Conservation (phyloP, 2,329 filamentous ascomycete species). For the Cyanodermella asteris region DNA sequence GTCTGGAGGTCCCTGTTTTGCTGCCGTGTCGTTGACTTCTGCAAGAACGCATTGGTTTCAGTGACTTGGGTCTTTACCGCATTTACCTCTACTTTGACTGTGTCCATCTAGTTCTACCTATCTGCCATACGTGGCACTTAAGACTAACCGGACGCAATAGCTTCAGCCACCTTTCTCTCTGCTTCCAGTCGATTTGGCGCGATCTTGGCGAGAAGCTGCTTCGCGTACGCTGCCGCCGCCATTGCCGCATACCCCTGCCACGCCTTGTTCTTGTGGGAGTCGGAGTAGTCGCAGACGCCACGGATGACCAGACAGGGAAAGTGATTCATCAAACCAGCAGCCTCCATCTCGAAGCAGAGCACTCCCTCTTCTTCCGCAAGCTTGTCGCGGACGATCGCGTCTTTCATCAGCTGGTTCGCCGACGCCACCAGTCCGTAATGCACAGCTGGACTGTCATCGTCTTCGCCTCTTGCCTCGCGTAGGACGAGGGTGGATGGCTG, state of each 20-base stretch:
- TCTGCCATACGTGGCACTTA: too few species aligned
- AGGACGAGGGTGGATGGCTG: neutral
- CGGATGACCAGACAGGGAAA: conserved; percentile 13
- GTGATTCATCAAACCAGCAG: conserved; percentile 12
- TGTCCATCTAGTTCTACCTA: too few species aligned
- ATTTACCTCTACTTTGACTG: too few species aligned
- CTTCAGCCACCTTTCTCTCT: too few species aligned
- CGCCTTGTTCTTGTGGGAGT: conserved; percentile 18
- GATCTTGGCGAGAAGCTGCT: conserved; percentile 9
- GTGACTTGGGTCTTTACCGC: too few species aligned
- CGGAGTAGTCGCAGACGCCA: conserved; percentile 20
- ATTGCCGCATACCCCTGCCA: conserved; percentile 21
- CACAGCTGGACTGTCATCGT: conserved; percentile 10
- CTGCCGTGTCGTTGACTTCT: too few species aligned
- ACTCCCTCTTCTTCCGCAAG: conserved; percentile 9
- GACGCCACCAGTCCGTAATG: conserved; percentile 18
- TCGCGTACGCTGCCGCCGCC: conserved; percentile 16
- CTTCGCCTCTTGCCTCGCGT: neutral
- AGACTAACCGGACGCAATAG: too few species aligned
- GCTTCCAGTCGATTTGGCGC: too few species aligned
- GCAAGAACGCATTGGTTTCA: too few species aligned
- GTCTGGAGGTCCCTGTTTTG: too few species aligned
- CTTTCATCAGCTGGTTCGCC: conserved; percentile 13
- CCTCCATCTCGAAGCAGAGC: conserved; percentile 16
- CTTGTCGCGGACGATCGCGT: conserved; percentile 11